Evolutionary conservation across 1,284 basidiomycete species (phyloP), one percentile per base, ranked within the genome.

Genomic region (Cutaneotrichosporon cutaneum): DNA sequence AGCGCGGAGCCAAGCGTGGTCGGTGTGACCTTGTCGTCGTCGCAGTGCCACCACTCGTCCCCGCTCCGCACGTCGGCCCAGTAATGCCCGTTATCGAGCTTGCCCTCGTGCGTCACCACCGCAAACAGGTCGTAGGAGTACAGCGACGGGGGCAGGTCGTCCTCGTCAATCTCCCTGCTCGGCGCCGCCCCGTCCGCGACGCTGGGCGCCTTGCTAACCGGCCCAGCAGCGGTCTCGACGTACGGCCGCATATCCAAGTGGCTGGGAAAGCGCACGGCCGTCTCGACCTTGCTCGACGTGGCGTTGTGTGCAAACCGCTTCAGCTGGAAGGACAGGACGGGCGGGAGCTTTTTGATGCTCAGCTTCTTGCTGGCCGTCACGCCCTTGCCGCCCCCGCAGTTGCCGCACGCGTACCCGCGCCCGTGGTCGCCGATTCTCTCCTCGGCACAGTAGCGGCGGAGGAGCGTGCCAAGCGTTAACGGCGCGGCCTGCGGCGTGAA

Each of bases 301-400:
- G 86, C 85, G 72, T 87, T 89, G 71, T 97, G 93, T 72, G 96
- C 94, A 76, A 97, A 98, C 4, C 94, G 88, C 84, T 98, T 99
- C 81, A 99, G 89, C 77, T 98, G 95, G 70, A 98, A 92, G 69
- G 90, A 92, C 51, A 99, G 82, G 0, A 96, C 92, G 0, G 92
- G 90, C 0, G 95, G 94, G 4, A 99, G 82, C 65, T 88, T 88
- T 60, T 85, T 86, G 69, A 98, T 87, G 66, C 87, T 90, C 56
- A 98, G 80, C 50, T 91, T 88, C 73, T 94, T 94, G 68, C 85
- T 90, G 0, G 89, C 90, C 66, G 72, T 71, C 30, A 70, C 70
- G 10, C 72, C 72, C 14, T 55, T 54, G 8, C 75, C 75, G 22
- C 75, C 75, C 6, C 75, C 76, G 56, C 80, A 81, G 35, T 62